Percentiles rank a stretch among this genome's conserved stretches.
Conservation (phyloP, 306 rosid species). For the Pueraria montana region DNA sequence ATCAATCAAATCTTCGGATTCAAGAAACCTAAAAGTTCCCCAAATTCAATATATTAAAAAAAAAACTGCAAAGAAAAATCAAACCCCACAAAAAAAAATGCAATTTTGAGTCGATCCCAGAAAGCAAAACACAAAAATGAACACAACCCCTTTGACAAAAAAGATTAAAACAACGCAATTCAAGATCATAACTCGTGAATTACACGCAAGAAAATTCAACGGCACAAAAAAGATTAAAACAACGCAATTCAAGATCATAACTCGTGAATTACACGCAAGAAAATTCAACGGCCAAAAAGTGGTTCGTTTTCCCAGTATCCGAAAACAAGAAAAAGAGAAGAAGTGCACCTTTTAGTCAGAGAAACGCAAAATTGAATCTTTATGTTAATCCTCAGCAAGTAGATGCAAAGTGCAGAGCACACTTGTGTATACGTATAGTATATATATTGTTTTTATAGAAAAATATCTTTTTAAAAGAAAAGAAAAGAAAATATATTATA, state of each 20-base stretch:
- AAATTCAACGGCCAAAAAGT: neutral
- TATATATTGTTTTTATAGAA: too few species aligned
- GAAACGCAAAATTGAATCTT: neutral
- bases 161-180: neutral
- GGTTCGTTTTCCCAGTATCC: conserved; percentile 3
- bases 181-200: neutral
- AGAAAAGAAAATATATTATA: too few species aligned
- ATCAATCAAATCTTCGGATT: conserved; percentile 4
- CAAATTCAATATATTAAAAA: neutral
- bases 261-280: neutral
- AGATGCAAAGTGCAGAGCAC: neutral
- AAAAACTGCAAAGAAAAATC: neutral
- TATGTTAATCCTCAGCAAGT: neutral
- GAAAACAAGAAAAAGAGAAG: neutral
- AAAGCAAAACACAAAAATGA: conserved; percentile 15
- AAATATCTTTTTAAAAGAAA: too few species aligned
- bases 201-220: neutral
- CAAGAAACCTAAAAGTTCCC: conserved; percentile 19
- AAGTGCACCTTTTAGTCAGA: conserved; percentile 30
- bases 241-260: conserved; percentile 3
- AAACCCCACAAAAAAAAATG: neutral
- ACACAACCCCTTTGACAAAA: neutral
- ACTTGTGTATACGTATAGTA: neutral
- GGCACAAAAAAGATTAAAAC: neutral
- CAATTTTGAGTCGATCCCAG: conserved; percentile 43